phyloP scores from a whole-genome alignment of 345 rosid species.

The Eucalyptus pauciflora region DNA sequence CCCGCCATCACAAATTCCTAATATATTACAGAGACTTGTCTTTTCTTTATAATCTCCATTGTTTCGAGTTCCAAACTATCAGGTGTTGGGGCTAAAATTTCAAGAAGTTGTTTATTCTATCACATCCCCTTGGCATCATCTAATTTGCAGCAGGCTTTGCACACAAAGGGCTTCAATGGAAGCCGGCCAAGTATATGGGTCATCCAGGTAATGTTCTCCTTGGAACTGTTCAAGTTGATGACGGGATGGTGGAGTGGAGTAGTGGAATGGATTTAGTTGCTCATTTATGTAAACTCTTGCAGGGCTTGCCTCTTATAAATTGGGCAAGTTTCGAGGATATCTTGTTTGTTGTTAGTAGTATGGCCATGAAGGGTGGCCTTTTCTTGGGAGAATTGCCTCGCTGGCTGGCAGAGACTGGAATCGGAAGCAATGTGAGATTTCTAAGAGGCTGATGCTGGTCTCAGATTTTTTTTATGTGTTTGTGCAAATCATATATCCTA shows the following conservation, averaged over 20 bases:
- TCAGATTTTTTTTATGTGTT: background rate
- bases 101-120: constrained; percentile 53
- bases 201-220: constrained; percentile 48
- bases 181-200: constrained; percentile 73
- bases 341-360: constrained; percentile 36
- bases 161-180: constrained; percentile 60
- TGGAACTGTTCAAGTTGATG: background rate
- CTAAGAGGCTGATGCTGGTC: background rate
- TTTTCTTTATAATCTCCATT: background rate
- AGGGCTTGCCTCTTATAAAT: constrained; percentile 66
- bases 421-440: constrained; percentile 31
- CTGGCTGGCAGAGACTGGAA: constrained; percentile 47
- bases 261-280: background rate
- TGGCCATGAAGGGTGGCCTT: constrained; percentile 53
- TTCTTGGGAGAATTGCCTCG: constrained; percentile 69
- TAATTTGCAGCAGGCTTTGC: constrained; percentile 33
- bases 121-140: constrained; percentile 56
- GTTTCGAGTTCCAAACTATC: constrained; percentile 1
- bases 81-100: constrained; percentile 86
- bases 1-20: background rate
- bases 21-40: background rate
- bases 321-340: constrained; percentile 57
- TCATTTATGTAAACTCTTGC: background rate
- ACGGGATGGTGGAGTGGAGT: background rate
- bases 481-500: background rate